Evolutionary conservation across 345 rosid species (phyloP), one percentile per base, ranked within the genome.

Genomic region (Abelmoschus esculentus): DNA sequence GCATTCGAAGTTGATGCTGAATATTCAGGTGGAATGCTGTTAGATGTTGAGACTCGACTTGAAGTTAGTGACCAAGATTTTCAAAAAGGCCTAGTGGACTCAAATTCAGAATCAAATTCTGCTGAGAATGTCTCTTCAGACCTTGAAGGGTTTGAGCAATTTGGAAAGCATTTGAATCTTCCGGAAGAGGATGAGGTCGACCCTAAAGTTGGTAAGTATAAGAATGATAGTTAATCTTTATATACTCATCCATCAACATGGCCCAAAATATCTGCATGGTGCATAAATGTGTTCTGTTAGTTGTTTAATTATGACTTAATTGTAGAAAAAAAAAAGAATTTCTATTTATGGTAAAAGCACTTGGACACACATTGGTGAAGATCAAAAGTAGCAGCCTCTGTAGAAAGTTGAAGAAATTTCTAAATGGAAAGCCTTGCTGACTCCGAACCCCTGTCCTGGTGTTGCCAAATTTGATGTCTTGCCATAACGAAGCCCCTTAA

Each of bases 1-100:
- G 96, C 93, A 60, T 90, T 93, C 61, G 99, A 91, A 72, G 81
- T 91, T 77, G 97, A 91, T 73, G 29, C 89, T 36, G 97, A 95
- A 80, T 95, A 95, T 90, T 82, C 86, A 75, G 96, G 90, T 72
- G 98, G 90, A 38, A 32, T 77, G 14, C 81, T 88, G 40, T 73
- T 95, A 70, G 84, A 86, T 7, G 78, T 95, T 75, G 92, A 84
- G 79, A 90, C 96, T 70, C 87, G 99, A 70, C 78, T 95, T 63
- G 92, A 91, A 78, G 90, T 87, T 71, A 80, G 74, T 17, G 90
- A 92, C 67, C 73, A 76, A 55, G 85, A 86, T 76, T 80, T 84
- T 63, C 88, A 86, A 74, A 82, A 87, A 56, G 90, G 84, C 26
- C 74, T 84, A 67, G 78, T 65, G 38, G 87, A 84, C 40, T 32